These are phyloP conservation scores for Madurella mycetomatis DNA, from an alignment of 2,329 filamentous ascomycete genomes.

Conservation along the genomic window DNA sequence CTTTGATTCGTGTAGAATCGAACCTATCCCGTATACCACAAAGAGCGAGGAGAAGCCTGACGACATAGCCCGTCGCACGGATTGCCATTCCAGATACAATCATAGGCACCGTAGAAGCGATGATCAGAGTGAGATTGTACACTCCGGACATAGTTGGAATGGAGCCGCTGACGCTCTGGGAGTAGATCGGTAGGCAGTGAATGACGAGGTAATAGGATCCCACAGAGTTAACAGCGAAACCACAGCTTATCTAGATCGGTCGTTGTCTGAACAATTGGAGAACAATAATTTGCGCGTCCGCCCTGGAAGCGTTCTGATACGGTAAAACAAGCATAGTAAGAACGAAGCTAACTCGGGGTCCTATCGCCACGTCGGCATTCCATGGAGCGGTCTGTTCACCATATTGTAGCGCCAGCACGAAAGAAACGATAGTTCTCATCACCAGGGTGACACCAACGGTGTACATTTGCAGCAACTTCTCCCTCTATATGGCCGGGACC, in stretches of 20 bases:
- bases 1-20: no score
- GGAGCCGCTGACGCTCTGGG: background rate
- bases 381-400: background rate
- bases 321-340: no score
- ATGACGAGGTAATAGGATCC: conserved; percentile 17
- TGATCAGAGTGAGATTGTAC: background rate
- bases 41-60: no score
- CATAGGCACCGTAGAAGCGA: background rate
- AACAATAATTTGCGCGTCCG: background rate
- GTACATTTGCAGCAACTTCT: background rate
- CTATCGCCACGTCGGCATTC: background rate
- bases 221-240: background rate
- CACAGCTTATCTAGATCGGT: background rate
- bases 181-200: background rate
- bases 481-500: background rate
- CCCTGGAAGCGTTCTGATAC: no score
- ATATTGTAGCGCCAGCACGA: background rate
- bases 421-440: background rate
- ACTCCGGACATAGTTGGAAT: background rate
- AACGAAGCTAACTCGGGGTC: no score
- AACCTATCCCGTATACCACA: no score
- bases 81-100: no score
- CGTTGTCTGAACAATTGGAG: background rate
- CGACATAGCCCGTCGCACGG: no score
- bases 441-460: background rate